These are phyloP conservation scores for Cochlearia excelsa DNA, from an alignment of 345 rosid genomes.

Conservation along the genomic window DNA sequence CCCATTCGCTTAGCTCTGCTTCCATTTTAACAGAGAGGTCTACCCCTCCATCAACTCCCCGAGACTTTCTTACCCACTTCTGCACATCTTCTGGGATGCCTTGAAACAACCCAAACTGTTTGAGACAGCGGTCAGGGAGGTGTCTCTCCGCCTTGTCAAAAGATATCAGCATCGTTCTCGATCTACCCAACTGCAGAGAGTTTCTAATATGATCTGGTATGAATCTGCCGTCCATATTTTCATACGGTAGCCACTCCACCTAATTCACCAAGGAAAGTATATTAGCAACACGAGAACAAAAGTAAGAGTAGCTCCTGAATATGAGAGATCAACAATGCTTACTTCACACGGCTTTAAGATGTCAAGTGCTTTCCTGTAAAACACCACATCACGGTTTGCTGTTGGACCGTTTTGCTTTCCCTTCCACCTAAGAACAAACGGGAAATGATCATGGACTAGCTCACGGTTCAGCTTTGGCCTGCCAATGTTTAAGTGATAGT, in stretches of 20 bases:
- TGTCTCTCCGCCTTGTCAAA: conserved; percentile 99
- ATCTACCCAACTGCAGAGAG: conserved; percentile 73
- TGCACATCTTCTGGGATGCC: conserved; percentile 79
- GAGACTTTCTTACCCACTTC: conserved; percentile 89
- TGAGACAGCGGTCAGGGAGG: conserved; percentile 89
- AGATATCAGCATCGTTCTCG: conserved; percentile 90
- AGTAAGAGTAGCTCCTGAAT: neutral
- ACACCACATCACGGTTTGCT: conserved; percentile 82
- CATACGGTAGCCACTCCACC: conserved; percentile 96
- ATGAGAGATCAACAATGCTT: conserved; percentile 25
- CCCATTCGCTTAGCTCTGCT: conserved; percentile 85
- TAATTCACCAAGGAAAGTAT: conserved; percentile 22
- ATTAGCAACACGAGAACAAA: neutral
- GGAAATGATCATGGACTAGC: conserved; percentile 77
- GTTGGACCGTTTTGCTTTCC: conserved; percentile 96
- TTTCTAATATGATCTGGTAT: conserved; percentile 64
- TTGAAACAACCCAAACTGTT: conserved; percentile 78
- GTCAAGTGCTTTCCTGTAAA: conserved; percentile 81
- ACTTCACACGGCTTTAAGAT: conserved; percentile 74
- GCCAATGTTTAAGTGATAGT: conserved; percentile 83
- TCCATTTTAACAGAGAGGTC: conserved; percentile 93
- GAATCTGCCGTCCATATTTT: conserved; percentile 55
- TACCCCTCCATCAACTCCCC: conserved; percentile 97
- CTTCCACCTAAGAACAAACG: conserved; percentile 87
- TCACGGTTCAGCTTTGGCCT: conserved; percentile 86